Evolutionary conservation across 2,329 filamentous ascomycete genomes (phyloP).

Genomic region (Aspergillus transmontanensis): DNA sequence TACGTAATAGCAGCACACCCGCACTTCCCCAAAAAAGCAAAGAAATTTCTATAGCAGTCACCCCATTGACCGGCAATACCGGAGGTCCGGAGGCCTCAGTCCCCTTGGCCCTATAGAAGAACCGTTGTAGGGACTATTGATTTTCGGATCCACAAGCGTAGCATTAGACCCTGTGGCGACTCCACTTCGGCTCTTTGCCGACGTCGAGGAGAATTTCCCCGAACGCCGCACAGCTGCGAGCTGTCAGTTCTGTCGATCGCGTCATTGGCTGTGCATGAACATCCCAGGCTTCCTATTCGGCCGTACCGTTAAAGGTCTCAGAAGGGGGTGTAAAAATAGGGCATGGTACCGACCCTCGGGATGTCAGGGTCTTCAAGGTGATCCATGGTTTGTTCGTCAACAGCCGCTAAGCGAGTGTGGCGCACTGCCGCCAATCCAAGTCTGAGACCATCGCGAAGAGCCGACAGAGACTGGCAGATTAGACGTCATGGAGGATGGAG

Average conservation of each 20-base stretch:
- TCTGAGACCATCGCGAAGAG: not conserved
- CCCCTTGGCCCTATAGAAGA: not conserved
- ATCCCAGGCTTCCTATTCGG: not conserved
- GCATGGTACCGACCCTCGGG: not conserved
- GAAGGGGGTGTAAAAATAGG: not conserved
- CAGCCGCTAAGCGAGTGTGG: slow-evolving; percentile 1
- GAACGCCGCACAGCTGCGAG: not conserved
- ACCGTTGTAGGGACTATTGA: not conserved
- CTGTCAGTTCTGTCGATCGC: not conserved
- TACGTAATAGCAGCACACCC: not conserved
- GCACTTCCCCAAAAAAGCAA: not conserved
- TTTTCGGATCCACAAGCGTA: not conserved
- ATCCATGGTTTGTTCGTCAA: not conserved
- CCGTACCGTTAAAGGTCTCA: not conserved
- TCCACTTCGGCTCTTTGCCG: slow-evolving; percentile 3
- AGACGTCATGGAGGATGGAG: not conserved
- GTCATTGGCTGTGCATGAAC: not conserved
- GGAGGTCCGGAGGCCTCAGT: not conserved
- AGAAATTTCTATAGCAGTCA: not conserved
- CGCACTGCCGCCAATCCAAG: not conserved
- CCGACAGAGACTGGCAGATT: not conserved
- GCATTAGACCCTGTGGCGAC: not conserved
- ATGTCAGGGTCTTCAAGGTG: not conserved
- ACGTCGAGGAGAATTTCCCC: not conserved
- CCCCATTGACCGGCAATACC: not conserved